A percentile compares a stretch with the other conserved stretches of the same genome.
These are phyloP conservation scores for Pythium sp. DNA, from an alignment of 352 stramenopile species.

Conservation along the genomic window DNA sequence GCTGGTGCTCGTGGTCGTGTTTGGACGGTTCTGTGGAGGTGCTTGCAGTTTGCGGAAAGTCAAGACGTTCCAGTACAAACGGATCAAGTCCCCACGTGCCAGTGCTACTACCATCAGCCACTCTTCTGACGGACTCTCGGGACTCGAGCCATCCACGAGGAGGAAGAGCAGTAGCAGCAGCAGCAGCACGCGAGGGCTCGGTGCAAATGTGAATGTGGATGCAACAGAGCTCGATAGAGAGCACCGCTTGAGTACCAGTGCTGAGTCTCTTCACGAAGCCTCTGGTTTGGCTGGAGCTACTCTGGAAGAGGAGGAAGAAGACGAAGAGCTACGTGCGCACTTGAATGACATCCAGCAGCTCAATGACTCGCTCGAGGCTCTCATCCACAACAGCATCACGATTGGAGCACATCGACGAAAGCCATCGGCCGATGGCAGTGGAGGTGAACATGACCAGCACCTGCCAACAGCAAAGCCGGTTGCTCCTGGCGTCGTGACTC, in stretches of 20 bases:
- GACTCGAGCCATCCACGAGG: not conserved
- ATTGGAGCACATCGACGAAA: not conserved
- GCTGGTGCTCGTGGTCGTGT: conserved; percentile 18
- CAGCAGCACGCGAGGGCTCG: not conserved
- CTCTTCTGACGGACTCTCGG: not conserved
- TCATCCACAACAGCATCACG: conserved; percentile 2
- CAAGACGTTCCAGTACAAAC: conserved; percentile 52
- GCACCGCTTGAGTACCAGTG: not conserved
- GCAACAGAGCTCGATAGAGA: not conserved
- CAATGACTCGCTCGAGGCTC: conserved; percentile 20
- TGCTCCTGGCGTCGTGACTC: conserved; percentile 11
- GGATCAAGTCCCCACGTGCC: conserved; percentile 22
- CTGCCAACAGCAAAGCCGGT: not conserved
- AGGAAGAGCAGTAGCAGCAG: not conserved
- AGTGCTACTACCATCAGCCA: not conserved
- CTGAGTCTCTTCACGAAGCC: not conserved
- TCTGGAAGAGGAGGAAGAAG: conserved; percentile 26
- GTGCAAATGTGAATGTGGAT: not conserved
- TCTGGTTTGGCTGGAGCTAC: not conserved
- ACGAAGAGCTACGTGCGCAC: conserved; percentile 37
- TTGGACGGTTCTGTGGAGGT: conserved; percentile 21
- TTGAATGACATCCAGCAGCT: conserved; percentile 45
- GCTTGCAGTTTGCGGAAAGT: conserved; percentile 14
- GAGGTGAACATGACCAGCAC: not conserved
- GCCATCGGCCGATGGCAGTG: not conserved